Evolutionary conservation across 495 filamentous ascomycete species (phyloP).

Genomic region (Hypoxylon lenormandii): DNA sequence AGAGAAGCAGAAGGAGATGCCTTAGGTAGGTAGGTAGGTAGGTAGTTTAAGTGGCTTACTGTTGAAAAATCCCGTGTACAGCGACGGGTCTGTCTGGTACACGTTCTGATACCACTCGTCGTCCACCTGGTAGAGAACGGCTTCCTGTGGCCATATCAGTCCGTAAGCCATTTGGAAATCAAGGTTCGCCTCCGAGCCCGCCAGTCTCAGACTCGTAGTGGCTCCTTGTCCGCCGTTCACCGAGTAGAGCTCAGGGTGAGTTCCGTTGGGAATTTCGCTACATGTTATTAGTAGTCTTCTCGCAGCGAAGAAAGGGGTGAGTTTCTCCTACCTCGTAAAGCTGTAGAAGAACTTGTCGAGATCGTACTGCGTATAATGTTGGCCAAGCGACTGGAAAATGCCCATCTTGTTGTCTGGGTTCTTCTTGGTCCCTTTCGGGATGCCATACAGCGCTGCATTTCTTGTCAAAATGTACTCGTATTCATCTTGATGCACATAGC

Average conservation of each 20-base stretch:
- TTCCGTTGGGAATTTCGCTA: conserved; percentile 52
- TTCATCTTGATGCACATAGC: neutral
- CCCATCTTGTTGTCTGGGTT: conserved; percentile 50
- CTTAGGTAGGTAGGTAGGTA: neutral
- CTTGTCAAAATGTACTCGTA: conserved; percentile 4
- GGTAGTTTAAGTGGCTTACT: conserved; percentile 35
- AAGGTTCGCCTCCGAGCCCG: conserved; percentile 50
- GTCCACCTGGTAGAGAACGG: conserved; percentile 69
- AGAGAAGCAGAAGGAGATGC: conserved; percentile 12
- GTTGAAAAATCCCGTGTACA: conserved; percentile 54
- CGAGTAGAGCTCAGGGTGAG: conserved; percentile 53
- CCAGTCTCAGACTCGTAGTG: conserved; percentile 39
- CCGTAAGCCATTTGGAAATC: conserved; percentile 53
- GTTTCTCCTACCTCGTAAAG: conserved; percentile 50
- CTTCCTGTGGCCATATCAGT: conserved; percentile 67
- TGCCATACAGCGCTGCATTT: conserved; percentile 44
- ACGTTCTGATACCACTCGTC: conserved; percentile 59
- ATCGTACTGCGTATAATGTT: conserved; percentile 64
- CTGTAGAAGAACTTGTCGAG: conserved; percentile 69
- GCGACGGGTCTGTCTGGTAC: conserved; percentile 33
- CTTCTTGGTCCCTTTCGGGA: conserved; percentile 46
- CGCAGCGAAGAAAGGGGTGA: neutral
- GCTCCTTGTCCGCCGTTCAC: conserved; percentile 54
- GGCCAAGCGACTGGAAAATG: conserved; percentile 51
- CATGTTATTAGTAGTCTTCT: conserved; percentile 3